Percentiles rank a stretch among this genome's conserved stretches.
Evolutionary conservation across 352 stramenopile species (phyloP).

Genomic region (Phytopythium delawarense): DNA sequence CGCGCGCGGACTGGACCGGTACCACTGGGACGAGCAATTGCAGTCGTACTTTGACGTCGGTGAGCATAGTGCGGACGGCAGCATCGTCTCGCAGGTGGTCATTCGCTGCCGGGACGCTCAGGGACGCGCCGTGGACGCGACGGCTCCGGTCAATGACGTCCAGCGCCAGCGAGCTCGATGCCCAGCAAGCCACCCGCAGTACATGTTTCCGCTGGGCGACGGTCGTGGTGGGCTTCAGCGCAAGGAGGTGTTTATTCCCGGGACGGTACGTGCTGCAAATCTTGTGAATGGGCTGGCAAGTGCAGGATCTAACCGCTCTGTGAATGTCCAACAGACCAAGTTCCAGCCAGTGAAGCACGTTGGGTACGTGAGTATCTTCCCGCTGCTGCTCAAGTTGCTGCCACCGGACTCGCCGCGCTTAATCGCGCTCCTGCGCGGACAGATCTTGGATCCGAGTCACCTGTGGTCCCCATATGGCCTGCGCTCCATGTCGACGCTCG

Average conservation of each 20-base stretch:
- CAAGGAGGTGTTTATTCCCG: slow-evolving; percentile 65
- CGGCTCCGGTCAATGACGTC: slow-evolving; percentile 28
- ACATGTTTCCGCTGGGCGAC: slow-evolving; percentile 77
- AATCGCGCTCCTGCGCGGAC: slow-evolving; percentile 35
- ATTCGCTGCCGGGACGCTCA: slow-evolving; percentile 62
- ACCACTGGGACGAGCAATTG: slow-evolving; percentile 68
- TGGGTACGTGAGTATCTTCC: slow-evolving; percentile 89
- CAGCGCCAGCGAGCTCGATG: slow-evolving; percentile 36
- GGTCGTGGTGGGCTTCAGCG: slow-evolving; percentile 69
- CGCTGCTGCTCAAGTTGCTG: slow-evolving; percentile 72
- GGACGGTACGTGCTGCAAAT: slow-evolving; percentile 20
- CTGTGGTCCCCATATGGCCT: slow-evolving; percentile 79
- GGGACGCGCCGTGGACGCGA: slow-evolving; percentile 39
- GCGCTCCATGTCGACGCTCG: slow-evolving; percentile 80
- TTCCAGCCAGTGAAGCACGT: slow-evolving; percentile 77
- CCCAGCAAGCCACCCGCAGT: slow-evolving; percentile 55
- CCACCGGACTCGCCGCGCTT: slow-evolving; percentile 65
- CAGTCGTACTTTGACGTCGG: slow-evolving; percentile 82
- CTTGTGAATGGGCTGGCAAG: neutral
- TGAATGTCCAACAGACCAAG: slow-evolving; percentile 21
- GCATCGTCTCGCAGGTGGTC: slow-evolving; percentile 60
- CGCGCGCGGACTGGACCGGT: slow-evolving; percentile 34
- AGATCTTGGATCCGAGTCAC: slow-evolving; percentile 58
- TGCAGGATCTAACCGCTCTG: slow-evolving; percentile 4
- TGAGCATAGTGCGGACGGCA: slow-evolving; percentile 67